phyloP scores from a whole-genome alignment of 148 eudicot genomes.

The Arbutus unedo region DNA sequence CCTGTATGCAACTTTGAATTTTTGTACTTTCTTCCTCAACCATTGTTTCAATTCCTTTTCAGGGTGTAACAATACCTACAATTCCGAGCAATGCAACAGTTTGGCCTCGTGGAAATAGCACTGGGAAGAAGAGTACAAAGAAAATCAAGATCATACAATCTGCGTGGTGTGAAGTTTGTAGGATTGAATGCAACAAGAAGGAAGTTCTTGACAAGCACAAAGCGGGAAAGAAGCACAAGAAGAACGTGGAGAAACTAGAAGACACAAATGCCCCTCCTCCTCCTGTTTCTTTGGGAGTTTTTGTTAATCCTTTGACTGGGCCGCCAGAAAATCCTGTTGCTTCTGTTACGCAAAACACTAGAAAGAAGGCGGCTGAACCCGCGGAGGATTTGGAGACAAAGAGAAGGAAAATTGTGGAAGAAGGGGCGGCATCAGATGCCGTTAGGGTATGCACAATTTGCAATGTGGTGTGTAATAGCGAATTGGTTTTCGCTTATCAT shows the following conservation, averaged over 20 bases:
- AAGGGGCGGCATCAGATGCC: slow-evolving; percentile 34
- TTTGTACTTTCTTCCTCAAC: background rate
- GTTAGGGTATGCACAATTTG: slow-evolving; percentile 38
- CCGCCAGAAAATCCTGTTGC: slow-evolving; percentile 28
- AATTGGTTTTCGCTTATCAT: slow-evolving; percentile 36
- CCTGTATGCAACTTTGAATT: too few species aligned
- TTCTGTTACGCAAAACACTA: background rate
- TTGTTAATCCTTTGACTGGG: slow-evolving; percentile 26
- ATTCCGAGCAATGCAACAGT: slow-evolving; percentile 11
- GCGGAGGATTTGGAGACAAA: slow-evolving; percentile 41
- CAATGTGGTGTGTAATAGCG: slow-evolving; percentile 56
- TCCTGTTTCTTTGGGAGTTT: background rate
- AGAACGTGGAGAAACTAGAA: slow-evolving; percentile 40
- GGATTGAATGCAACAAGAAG: slow-evolving; percentile 32
- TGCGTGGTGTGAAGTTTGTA: slow-evolving; percentile 52
- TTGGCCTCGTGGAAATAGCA: background rate
- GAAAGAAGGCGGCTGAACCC: slow-evolving; percentile 29
- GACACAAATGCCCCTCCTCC: slow-evolving; percentile 9
- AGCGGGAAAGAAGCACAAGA: slow-evolving; percentile 53
- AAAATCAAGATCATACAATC: slow-evolving; percentile 34
- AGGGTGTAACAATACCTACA: slow-evolving; percentile 29
- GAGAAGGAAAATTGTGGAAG: slow-evolving; percentile 38
- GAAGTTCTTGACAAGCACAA: slow-evolving; percentile 45
- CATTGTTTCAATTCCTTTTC: background rate
- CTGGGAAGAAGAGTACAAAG: slow-evolving; percentile 22